phyloP scores from a whole-genome alignment of 345 rosid species.

The Bruguiera sexangula region DNA sequence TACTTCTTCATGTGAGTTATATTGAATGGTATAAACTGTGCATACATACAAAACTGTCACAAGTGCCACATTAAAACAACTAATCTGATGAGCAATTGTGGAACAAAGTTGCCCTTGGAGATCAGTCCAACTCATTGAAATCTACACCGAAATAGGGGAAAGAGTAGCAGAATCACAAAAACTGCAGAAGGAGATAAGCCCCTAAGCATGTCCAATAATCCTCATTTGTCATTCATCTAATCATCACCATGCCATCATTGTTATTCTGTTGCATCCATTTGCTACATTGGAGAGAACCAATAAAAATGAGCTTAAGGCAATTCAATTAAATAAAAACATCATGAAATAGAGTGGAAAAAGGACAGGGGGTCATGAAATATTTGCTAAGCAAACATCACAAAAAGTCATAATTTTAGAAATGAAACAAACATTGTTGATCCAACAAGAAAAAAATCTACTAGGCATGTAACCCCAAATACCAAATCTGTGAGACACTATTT shows the following conservation, averaged over 20 bases:
- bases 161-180: neutral
- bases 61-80: no score
- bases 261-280: conserved; percentile 6
- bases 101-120: neutral
- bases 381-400: no score
- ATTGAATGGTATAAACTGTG: no score
- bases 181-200: neutral
- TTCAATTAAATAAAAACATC: neutral
- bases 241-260: conserved; percentile 1
- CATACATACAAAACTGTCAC: no score
- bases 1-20: no score
- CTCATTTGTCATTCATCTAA: neutral
- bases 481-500: neutral
- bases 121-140: neutral
- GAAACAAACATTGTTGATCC: neutral
- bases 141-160: neutral
- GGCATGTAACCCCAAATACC: no score
- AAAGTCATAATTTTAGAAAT: neutral
- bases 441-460: neutral
- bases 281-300: conserved; percentile 8
- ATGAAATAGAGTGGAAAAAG: neutral
- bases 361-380: neutral
- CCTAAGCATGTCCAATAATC: neutral
- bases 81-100: no score
- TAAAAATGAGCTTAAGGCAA: neutral